A percentile compares a stretch with the other conserved stretches of the same genome.
Conservation (phyloP, 2,329 filamentous ascomycete species). For the Pseudocercospora fuligena region DNA sequence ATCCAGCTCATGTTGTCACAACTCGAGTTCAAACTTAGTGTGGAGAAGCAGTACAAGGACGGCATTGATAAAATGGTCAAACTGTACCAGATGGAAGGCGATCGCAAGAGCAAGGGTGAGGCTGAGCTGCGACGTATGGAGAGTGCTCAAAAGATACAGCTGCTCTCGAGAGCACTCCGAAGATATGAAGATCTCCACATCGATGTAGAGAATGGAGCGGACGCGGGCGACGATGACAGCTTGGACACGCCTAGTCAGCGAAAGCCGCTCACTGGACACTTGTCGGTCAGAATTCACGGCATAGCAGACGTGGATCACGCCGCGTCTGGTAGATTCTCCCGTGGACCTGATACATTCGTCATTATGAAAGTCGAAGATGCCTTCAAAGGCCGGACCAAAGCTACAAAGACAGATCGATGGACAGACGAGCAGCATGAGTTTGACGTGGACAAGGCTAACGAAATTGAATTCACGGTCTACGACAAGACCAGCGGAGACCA, state of each 20-base stretch:
- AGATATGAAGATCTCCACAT: constrained; percentile 97
- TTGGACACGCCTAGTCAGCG: constrained; percentile 93
- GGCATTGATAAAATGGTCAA: constrained; percentile 99
- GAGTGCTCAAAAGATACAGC: constrained; percentile 96
- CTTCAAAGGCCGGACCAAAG: constrained; percentile 83
- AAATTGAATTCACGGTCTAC: constrained; percentile 96
- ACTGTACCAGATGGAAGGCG: constrained; percentile 94
- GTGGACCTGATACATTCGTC: constrained; percentile 93
- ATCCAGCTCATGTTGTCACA: constrained; percentile 99
- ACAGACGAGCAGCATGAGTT: constrained; percentile 88
- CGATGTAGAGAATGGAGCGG: constrained; percentile 63
- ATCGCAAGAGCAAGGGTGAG: constrained; percentile 92
- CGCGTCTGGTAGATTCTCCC: constrained; percentile 77
- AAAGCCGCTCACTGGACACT: constrained; percentile 91
- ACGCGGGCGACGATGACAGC: constrained; percentile 79
- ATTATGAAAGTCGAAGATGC: constrained; percentile 96
- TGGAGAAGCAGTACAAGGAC: constrained; percentile 98
- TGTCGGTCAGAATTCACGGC: constrained; percentile 82
- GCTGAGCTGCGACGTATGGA: constrained; percentile 88
- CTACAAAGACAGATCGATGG: constrained; percentile 87
- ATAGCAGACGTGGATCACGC: constrained; percentile 96
- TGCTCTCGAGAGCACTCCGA: constrained; percentile 93
- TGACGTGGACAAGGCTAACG: constrained; percentile 97
- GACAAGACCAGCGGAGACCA: constrained; percentile 84
- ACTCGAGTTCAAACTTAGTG: constrained; percentile 97